Conservation (phyloP, 2,329 filamentous ascomycete genomes). For the Claviceps arundinis region DNA sequence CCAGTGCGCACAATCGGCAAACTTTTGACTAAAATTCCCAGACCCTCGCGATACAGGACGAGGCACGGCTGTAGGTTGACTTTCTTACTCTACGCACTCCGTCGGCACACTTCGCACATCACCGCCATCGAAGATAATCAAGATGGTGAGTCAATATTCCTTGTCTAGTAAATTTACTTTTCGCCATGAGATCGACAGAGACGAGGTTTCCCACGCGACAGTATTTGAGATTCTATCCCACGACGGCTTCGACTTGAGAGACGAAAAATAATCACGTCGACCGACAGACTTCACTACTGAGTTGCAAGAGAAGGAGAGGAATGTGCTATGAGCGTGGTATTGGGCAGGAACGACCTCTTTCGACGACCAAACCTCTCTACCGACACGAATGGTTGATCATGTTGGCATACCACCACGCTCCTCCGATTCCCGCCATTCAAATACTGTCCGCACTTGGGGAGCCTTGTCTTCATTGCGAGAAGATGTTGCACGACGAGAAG, state of each 20-base stretch:
- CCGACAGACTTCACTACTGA: neutral
- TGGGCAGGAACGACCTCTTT: neutral
- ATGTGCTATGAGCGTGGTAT: neutral
- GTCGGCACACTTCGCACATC: slow-evolving; percentile 28
- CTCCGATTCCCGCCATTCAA: neutral
- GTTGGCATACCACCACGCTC: no score
- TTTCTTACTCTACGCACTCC: slow-evolving; percentile 19
- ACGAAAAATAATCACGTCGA: neutral
- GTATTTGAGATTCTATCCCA: neutral
- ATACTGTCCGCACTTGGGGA: neutral
- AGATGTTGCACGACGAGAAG: neutral
- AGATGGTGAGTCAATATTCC: slow-evolving; percentile 31
- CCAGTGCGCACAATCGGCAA: slow-evolving; percentile 19
- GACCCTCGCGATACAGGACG: slow-evolving; percentile 21
- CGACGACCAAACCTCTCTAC: neutral
- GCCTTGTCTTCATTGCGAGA: neutral
- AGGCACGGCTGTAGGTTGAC: slow-evolving; percentile 21
- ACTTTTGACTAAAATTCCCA: slow-evolving; percentile 21
- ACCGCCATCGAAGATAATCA: slow-evolving; percentile 27
- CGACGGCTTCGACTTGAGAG: neutral
- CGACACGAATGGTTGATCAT: neutral
- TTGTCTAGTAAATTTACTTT: neutral
- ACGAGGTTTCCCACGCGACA: neutral
- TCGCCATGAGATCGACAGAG: neutral
- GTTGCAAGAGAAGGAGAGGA: neutral